Base-by-base conservation (phyloP, 306 rosid genomes). In the Elaeagnus macrophylla region DNA sequence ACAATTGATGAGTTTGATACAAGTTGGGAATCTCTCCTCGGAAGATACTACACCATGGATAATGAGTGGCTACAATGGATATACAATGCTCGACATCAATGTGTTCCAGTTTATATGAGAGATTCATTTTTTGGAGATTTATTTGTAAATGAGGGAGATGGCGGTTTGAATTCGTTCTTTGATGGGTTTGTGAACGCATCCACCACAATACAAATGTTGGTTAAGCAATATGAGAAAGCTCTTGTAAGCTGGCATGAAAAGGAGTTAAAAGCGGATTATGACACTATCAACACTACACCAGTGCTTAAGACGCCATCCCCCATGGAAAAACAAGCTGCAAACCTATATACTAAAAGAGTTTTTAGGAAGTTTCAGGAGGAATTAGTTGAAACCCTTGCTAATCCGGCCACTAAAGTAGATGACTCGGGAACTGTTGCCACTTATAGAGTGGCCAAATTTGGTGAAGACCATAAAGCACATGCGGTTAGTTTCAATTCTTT, bases 311-410 rank as follows among this genome's bases (percentile, higher is more conserved):
- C 94, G 41, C 95, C 95, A 48, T 85, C 95, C 50, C 95, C 95
- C 37, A 89, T 85, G 93, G 97, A 89, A 69, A 86, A 85, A 57
- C 95, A 89, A 77, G 95, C 94, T 56, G 95, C 90, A 36, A 71
- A 57, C 67, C 83, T 86, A 38, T 89, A 81, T 60, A 86, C 95
- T 1, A 74, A 85, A 70, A 79, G 79, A 66, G 74, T 90, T 68
- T 90, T 86, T 64, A 75, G 77, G 73, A 86, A 81, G 64, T 90
- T 90, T 60, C 95, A 86, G 69, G 94, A 85, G 56, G 95, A 90
- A 69, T 77, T 90, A 69, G 95, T 86, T 53, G 95, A 83, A 73
- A 83, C 95, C 64, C 81, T 86, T 64, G 95, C 95, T 40, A 86
- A 83, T 69, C 88, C 94, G 58, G 95, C 95, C 42, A 86, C 83